Percentiles rank a stretch among this genome's conserved stretches.
These are phyloP conservation scores for Kluyveromyces marxianus DNA, from an alignment of 1,139 yeast species.

Conservation along the genomic window DNA sequence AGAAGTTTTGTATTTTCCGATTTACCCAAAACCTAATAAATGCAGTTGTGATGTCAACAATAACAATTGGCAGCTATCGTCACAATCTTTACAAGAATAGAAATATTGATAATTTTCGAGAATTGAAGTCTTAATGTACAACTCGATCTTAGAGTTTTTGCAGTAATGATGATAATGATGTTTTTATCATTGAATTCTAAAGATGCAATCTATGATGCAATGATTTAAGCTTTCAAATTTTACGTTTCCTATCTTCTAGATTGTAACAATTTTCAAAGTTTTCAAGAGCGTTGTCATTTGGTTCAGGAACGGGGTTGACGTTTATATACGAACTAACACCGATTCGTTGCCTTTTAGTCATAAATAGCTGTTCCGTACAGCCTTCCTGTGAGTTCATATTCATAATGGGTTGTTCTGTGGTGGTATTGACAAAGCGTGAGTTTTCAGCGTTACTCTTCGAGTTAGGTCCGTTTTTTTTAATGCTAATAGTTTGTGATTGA, in stretches of 20 bases:
- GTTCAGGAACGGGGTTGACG: not conserved
- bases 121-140: no score
- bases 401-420: not conserved
- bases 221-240: no score
- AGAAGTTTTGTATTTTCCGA: not conserved
- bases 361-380: constrained; percentile 4
- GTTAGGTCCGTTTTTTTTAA: not conserved
- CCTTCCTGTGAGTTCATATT: not conserved
- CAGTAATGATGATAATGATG: no score
- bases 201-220: no score
- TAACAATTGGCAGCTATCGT: no score
- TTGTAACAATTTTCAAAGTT: constrained; percentile 1
- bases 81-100: no score
- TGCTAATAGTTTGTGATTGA: not conserved
- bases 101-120: no score
- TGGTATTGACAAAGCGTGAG: not conserved
- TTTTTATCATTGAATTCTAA: no score
- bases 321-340: not conserved
- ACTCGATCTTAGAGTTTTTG: no score
- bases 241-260: constrained; percentile 5
- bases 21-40: no score
- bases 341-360: constrained; percentile 2
- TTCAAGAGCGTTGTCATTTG: not conserved
- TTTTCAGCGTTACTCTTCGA: not conserved
- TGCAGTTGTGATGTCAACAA: no score